A percentile compares a stretch with the other conserved stretches of the same genome.
These are phyloP conservation scores for Aspergillus japonicus DNA, from an alignment of 2,329 filamentous ascomycete genomes.

Conservation along the genomic window DNA sequence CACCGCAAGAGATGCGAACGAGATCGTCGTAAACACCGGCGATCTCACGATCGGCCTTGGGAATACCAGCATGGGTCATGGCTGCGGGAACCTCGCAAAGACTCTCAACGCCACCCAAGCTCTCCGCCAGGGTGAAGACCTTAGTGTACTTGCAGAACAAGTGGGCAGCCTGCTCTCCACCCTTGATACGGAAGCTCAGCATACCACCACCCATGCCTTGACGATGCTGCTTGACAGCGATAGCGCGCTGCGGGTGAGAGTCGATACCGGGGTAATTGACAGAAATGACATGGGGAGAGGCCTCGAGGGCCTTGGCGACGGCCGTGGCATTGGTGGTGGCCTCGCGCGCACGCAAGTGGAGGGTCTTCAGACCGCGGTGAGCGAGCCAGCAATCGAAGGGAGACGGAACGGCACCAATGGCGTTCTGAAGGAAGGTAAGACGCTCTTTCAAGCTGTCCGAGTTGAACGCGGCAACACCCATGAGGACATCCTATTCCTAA, in stretches of 20 bases:
- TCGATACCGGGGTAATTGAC: constrained; percentile 95
- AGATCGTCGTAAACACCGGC: constrained; percentile 95
- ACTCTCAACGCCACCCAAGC: constrained; percentile 85
- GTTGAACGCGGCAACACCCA: constrained; percentile 97
- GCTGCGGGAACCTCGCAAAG: constrained; percentile 87
- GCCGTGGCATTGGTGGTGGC: constrained; percentile 77
- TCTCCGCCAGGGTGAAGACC: constrained; percentile 92
- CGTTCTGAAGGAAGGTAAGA: constrained; percentile 91
- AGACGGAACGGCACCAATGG: constrained; percentile 90
- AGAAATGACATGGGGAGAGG: constrained; percentile 75
- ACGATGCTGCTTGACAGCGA: constrained; percentile 88
- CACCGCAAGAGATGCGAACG: constrained; percentile 86
- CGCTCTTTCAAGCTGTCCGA: constrained; percentile 72
- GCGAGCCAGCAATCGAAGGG: constrained; percentile 98
- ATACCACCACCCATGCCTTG: constrained; percentile 94
- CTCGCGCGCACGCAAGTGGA: constrained; percentile 87
- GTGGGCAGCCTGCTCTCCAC: constrained; percentile 81
- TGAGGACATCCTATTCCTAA: constrained; percentile 72
- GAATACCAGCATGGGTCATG: constrained; percentile 98
- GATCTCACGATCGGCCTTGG: constrained; percentile 81
- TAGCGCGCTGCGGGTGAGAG: constrained; percentile 80
- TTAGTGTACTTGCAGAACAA: constrained; percentile 86
- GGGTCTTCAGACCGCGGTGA: constrained; percentile 92
- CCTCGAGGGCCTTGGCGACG: constrained; percentile 74
- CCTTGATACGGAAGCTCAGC: constrained; percentile 92